phyloP scores from a whole-genome alignment of 2,329 filamentous ascomycete species.

The Cladosporium sp. region DNA sequence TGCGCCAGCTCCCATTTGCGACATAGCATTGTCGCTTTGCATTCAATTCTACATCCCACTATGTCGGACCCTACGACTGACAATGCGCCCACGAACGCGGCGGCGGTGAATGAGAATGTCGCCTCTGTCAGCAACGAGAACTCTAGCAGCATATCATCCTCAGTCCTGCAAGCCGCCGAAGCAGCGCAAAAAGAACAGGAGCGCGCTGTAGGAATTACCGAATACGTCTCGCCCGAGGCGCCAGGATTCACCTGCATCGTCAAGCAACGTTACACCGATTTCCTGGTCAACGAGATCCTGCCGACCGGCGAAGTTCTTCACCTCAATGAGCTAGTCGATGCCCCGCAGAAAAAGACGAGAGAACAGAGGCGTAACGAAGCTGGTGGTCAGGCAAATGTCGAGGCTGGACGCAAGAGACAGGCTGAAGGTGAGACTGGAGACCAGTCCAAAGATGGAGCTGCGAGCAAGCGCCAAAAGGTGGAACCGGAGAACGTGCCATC shows the following conservation, averaged over 20 bases:
- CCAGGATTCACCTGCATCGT: slow-evolving; percentile 59
- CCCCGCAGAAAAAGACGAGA: slow-evolving; percentile 16
- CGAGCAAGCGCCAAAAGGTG: slow-evolving; percentile 21
- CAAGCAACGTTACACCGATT: slow-evolving; percentile 83
- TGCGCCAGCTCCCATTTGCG: not conserved
- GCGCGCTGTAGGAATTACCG: slow-evolving; percentile 54
- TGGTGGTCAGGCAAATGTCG: not conserved
- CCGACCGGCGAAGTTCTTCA: slow-evolving; percentile 72
- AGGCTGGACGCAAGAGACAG: slow-evolving; percentile 10
- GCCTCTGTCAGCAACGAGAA: not conserved
- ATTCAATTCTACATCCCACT: not conserved
- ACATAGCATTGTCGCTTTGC: no score
- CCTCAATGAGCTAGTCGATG: slow-evolving; percentile 47
- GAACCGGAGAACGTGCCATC: slow-evolving; percentile 10
- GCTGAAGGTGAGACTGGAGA: slow-evolving; percentile 10
- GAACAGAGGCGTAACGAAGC: slow-evolving; percentile 5
- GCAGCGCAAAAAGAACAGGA: slow-evolving; percentile 33
- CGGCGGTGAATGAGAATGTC: not conserved
- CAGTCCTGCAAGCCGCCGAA: slow-evolving; percentile 1
- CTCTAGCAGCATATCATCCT: not conserved
- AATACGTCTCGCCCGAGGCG: slow-evolving; percentile 55
- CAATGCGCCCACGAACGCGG: not conserved
- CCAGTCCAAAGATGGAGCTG: not conserved
- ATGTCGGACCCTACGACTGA: not conserved
- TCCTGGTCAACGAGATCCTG: slow-evolving; percentile 83